phyloP scores from a whole-genome alignment of 805 yeast genomes.

The Wickerhamia fluorescens region DNA sequence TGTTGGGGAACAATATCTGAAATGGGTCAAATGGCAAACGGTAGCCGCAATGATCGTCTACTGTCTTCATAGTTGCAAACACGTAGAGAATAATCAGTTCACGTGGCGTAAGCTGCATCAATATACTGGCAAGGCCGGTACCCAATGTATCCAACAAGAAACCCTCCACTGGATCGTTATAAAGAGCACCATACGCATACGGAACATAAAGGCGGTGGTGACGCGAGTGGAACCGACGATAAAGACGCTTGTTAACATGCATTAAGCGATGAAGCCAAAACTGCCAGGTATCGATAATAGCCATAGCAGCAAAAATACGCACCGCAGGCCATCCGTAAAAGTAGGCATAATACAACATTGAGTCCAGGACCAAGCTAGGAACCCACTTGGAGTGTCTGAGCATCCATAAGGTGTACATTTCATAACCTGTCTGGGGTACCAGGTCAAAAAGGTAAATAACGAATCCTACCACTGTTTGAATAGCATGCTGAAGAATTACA shows the following conservation, averaged over 20 bases:
- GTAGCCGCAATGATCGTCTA: conserved; percentile 99
- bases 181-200: conserved; percentile 93
- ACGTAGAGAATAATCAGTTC: conserved; percentile 71
- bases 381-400: conserved; percentile 27
- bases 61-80: conserved; percentile 91
- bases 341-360: conserved; percentile 45
- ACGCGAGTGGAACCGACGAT: conserved; percentile 81
- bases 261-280: conserved; percentile 80
- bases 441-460: conserved; percentile 52
- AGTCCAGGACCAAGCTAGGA: conserved; percentile 40
- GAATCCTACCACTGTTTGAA: conserved; percentile 71
- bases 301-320: conserved; percentile 57
- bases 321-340: conserved; percentile 55
- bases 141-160: conserved; percentile 87
- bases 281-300: conserved; percentile 92
- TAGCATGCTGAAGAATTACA: conserved; percentile 75
- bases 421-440: conserved; percentile 45
- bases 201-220: conserved; percentile 95
- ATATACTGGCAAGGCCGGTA: conserved; percentile 72
- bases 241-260: conserved; percentile 76
- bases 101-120: conserved; percentile 61
- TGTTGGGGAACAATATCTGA: conserved; percentile 88
- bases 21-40: conserved; percentile 86
- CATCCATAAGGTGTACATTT: conserved; percentile 41
- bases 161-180: conserved; percentile 93